Percentiles rank a stretch among this genome's conserved stretches.
These are phyloP conservation scores for Phytophthora pseudosyringae DNA, from an alignment of 352 stramenopile genomes.

Conservation along the genomic window DNA sequence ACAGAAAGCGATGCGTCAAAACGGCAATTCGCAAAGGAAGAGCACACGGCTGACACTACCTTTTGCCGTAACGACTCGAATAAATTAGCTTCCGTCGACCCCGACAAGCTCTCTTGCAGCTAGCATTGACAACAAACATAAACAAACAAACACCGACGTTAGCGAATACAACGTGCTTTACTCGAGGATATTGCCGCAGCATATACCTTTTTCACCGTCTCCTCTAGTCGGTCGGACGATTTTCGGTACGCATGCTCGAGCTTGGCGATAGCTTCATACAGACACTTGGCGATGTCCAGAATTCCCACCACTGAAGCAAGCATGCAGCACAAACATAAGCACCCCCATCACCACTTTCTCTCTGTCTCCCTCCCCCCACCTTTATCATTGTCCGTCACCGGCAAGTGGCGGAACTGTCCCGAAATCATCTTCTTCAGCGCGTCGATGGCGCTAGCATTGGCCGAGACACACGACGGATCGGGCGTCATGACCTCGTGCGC, in stretches of 20 bases:
- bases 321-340: background rate
- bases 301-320: slow-evolving; percentile 90
- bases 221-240: slow-evolving; percentile 72
- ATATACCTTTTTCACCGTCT: slow-evolving; percentile 81
- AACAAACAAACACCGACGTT: slow-evolving; percentile 19
- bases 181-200: background rate
- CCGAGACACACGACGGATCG: slow-evolving; percentile 94
- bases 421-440: slow-evolving; percentile 98
- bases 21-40: background rate
- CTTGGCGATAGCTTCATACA: slow-evolving; percentile 98
- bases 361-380: slow-evolving; percentile 30
- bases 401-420: slow-evolving; percentile 95
- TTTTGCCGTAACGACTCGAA: slow-evolving; percentile 88
- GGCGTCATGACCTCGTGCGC: slow-evolving; percentile 95
- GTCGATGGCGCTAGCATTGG: slow-evolving; percentile 94
- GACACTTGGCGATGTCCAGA: slow-evolving; percentile 98
- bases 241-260: slow-evolving; percentile 92
- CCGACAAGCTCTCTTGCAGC: slow-evolving; percentile 67
- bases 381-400: slow-evolving; percentile 92
- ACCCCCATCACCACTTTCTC: background rate
- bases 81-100: slow-evolving; percentile 61
- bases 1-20: background rate
- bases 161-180: background rate
- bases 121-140: slow-evolving; percentile 20
- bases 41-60: slow-evolving; percentile 33